Evolutionary conservation across 306 rosid species (phyloP), one percentile per base, ranked within the genome.

Genomic region (Geum urbanum): DNA sequence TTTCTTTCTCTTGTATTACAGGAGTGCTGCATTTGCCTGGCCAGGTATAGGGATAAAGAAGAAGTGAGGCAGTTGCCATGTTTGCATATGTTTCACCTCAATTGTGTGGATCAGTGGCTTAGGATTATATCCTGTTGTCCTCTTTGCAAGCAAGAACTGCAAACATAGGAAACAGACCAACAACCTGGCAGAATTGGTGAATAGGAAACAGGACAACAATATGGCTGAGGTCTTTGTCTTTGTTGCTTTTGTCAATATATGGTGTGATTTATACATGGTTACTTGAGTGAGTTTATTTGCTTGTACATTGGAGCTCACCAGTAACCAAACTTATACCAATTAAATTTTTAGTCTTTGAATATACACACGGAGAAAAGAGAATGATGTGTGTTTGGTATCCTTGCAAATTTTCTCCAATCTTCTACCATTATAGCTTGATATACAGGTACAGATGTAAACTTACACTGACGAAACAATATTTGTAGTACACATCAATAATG

Each of bases 61-160:
- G 97, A 91, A 84, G 84, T 94, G 61, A 87, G 95, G 75, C 78
- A 83, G 78, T 73, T 94, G 83, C 96, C 95, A 12, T 94, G 99
- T 69, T 85, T 84, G 5, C 99, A 91, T 77, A 70, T 77, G 74
- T 94, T 94, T 74, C 97, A 94, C 78, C 89, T 72, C 77, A 87
- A 83, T 62, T 94, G 99, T 79, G 97, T 94, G 52, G 99, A 94
- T 85, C 96, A 91, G 40, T 94, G 97, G 99, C 91, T 94, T 5
- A 75, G 72, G 70, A 88, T 94, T 9, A 80, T 84, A 78, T 94
- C 96, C 11, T 85, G 85, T 18, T 94, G 99, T 45, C 99, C 99
- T 76, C 97, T 94, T 55, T 94, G 97, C 77, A 94, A 91, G 76
- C 99, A 88, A 84, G 88, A 90, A 82, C 79, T 94, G 62, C 77